These are phyloP conservation scores for Tetracentron sinense DNA, from an alignment of 164 flowering plant genomes.

Conservation along the genomic window DNA sequence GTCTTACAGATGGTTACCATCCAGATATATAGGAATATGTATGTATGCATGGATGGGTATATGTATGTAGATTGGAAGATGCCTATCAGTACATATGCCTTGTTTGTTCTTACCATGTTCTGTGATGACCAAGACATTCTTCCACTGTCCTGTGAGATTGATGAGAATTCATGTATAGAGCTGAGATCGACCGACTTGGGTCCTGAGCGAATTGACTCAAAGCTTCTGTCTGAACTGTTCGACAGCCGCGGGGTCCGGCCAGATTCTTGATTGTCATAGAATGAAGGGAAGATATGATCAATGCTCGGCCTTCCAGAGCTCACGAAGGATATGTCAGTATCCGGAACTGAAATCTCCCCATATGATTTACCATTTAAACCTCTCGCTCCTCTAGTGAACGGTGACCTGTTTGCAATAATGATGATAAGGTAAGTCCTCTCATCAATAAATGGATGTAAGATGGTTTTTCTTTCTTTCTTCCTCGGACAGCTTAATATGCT, in stretches of 20 bases:
- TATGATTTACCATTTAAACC: constrained; percentile 11
- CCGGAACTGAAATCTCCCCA: constrained; percentile 34
- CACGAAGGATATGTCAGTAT: constrained; percentile 57
- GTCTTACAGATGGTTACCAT: too few species aligned
- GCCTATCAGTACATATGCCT: not conserved
- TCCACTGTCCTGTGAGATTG: constrained; percentile 22
- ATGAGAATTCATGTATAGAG: constrained; percentile 19
- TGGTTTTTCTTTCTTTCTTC: not conserved
- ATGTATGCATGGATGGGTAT: not conserved
- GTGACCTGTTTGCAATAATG: constrained; percentile 32
- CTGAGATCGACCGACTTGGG: constrained; percentile 21
- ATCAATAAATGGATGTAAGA: not conserved
- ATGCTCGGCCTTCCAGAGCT: constrained; percentile 65
- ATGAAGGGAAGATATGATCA: constrained; percentile 38
- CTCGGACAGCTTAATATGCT: not conserved
- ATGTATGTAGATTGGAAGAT: not conserved
- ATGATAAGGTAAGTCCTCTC: constrained; percentile 6
- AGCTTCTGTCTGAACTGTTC: constrained; percentile 34
- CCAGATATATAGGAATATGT: too few species aligned
- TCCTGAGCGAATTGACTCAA: constrained; percentile 30
- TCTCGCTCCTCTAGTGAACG: constrained; percentile 30
- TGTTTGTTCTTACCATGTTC: constrained; percentile 25
- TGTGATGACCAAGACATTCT: constrained; percentile 28
- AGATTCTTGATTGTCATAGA: constrained; percentile 35
- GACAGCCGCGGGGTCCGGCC: constrained; percentile 32